Conservation (phyloP, 495 filamentous ascomycete genomes). For the Podospora australis region DNA sequence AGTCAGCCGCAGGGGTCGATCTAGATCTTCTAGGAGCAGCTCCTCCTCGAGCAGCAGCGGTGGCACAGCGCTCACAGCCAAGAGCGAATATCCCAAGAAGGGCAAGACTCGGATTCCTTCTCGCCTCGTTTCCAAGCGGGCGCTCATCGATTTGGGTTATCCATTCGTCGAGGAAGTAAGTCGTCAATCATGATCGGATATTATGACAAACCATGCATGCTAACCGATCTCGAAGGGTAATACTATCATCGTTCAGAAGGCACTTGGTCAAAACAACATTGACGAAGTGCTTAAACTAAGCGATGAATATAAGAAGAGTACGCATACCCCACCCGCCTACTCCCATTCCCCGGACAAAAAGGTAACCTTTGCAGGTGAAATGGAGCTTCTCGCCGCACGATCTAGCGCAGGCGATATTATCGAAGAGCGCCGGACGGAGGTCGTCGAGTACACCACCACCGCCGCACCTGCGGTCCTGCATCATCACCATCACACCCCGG, state of each 20-base stretch:
- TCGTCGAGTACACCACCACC: constrained; percentile 22
- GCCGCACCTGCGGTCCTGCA: background rate
- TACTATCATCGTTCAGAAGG: constrained; percentile 69
- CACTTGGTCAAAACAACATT: constrained; percentile 82
- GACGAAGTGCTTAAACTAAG: constrained; percentile 79
- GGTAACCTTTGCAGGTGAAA: constrained; percentile 29
- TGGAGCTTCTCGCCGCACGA: constrained; percentile 32
- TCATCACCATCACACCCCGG: constrained; percentile 17
- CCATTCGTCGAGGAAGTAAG: constrained; percentile 79
- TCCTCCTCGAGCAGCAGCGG: constrained; percentile 37
- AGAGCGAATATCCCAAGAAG: constrained; percentile 65
- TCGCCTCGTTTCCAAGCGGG: constrained; percentile 65
- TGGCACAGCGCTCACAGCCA: constrained; percentile 38
- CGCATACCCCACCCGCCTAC: constrained; percentile 3
- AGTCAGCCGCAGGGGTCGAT: constrained; percentile 26
- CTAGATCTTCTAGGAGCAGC: constrained; percentile 33
- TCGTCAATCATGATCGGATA: background rate
- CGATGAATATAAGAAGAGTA: constrained; percentile 58
- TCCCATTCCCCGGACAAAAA: background rate
- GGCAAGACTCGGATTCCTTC: constrained; percentile 83
- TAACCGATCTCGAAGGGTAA: constrained; percentile 53
- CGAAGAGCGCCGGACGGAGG: constrained; percentile 30
- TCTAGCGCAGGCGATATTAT: constrained; percentile 30
- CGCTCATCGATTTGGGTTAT: constrained; percentile 77
- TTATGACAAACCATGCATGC: constrained; percentile 8